Conservation (phyloP, 176 grass and related monocot genomes). For the Oryza coarctata region DNA sequence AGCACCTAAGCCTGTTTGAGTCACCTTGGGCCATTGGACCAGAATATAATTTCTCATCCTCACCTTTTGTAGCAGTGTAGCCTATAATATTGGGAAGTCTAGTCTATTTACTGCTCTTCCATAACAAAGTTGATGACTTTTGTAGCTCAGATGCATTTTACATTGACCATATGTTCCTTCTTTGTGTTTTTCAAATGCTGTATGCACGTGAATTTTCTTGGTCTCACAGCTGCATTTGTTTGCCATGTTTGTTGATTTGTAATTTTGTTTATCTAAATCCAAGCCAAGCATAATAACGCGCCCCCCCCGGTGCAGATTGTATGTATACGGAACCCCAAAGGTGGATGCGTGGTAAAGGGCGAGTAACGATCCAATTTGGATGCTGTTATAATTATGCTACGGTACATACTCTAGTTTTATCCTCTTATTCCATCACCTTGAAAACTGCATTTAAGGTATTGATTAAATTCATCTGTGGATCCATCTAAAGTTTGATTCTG, state of each 20-base stretch:
- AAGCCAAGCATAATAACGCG: neutral
- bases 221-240: neutral
- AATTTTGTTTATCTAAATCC: constrained; percentile 15
- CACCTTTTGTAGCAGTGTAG: neutral
- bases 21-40: neutral
- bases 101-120: neutral
- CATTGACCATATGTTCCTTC: neutral
- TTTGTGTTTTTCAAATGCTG: neutral
- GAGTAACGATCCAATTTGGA: constrained; percentile 80
- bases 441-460: constrained; percentile 9
- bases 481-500: constrained; percentile 20
- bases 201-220: neutral
- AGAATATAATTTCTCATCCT: neutral
- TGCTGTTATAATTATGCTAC: constrained; percentile 90
- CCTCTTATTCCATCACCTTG: constrained; percentile 20
- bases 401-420: constrained; percentile 42
- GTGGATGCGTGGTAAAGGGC: constrained; percentile 93
- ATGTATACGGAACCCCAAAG: constrained; percentile 80
- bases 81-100: neutral
- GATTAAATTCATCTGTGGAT: neutral
- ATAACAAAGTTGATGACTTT: constrained; percentile 17
- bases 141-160: neutral
- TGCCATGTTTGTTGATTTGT: neutral
- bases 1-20: neutral
- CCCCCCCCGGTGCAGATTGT: constrained; percentile 43